Evolutionary conservation across 257 asterid species (phyloP).

Genomic region (Haberlea rhodopensis): DNA sequence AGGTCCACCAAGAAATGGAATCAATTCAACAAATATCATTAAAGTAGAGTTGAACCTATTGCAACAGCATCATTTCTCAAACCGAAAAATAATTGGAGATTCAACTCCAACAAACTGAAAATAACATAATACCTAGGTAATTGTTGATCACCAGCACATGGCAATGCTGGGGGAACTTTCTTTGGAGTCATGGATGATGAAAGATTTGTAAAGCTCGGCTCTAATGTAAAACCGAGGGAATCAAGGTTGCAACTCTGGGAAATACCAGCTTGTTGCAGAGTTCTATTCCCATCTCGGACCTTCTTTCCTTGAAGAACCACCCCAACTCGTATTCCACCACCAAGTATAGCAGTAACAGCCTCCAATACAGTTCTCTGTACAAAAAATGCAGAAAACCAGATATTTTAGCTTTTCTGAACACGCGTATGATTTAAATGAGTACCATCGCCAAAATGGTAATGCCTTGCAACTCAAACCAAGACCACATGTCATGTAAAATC

Average conservation of each 20-base stretch:
- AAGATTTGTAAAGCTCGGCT: slow-evolving; percentile 44
- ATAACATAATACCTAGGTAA: slow-evolving; percentile 37
- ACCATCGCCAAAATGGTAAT: background rate
- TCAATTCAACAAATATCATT: background rate
- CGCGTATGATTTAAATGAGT: slow-evolving; percentile 13
- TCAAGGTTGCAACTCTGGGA: slow-evolving; percentile 56
- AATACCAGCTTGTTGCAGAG: slow-evolving; percentile 73
- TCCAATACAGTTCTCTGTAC: slow-evolving; percentile 77
- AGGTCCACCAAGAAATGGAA: background rate
- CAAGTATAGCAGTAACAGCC: slow-evolving; percentile 62
- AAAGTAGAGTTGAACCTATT: background rate
- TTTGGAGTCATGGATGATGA: slow-evolving; percentile 34
- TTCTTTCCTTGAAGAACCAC: slow-evolving; percentile 72
- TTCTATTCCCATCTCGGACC: slow-evolving; percentile 67
- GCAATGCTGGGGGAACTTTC: slow-evolving; percentile 30
- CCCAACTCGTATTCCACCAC: slow-evolving; percentile 68
- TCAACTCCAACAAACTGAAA: slow-evolving; percentile 8
- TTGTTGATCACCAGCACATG: slow-evolving; percentile 36
- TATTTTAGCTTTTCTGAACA: slow-evolving; percentile 7
- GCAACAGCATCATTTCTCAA: background rate
- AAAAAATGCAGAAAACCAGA: slow-evolving; percentile 6
- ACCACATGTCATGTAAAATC: background rate
- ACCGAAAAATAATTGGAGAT: background rate
- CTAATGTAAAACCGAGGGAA: slow-evolving; percentile 61
- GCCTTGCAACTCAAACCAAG: too few species aligned